These are phyloP conservation scores for Potentilla sterilis DNA, from an alignment of 306 rosid genomes.

Conservation along the genomic window DNA sequence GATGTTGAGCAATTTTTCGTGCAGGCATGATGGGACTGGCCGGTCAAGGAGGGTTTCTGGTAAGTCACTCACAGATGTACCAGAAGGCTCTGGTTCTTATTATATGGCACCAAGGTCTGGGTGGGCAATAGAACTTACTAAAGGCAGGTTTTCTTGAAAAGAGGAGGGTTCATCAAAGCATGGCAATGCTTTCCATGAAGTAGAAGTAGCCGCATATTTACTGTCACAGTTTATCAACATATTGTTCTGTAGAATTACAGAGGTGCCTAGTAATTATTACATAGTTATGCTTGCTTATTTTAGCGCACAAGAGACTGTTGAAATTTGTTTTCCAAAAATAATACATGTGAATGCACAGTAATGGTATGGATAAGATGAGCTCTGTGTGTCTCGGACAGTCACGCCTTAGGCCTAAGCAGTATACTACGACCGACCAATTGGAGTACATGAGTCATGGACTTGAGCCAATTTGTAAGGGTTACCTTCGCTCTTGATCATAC, in stretches of 20 bases:
- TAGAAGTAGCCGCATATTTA: not conserved
- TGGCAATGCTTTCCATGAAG: not conserved
- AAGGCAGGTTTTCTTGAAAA: not conserved
- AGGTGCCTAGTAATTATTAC: not conserved
- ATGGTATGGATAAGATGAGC: not conserved
- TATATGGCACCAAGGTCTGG: not conserved
- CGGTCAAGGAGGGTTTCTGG: not conserved
- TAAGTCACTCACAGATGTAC: not conserved
- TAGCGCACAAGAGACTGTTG: not conserved
- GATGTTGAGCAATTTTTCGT: conserved; percentile 12
- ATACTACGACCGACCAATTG: no score
- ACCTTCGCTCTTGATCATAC: no score
- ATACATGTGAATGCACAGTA: not conserved
- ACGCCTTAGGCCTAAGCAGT: no score
- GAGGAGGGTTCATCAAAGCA: not conserved
- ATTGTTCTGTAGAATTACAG: not conserved
- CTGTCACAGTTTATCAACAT: not conserved
- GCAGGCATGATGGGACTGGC: conserved; percentile 2
- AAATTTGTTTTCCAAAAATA: not conserved
- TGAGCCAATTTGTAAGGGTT: no score
- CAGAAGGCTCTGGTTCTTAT: not conserved
- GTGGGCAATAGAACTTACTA: not conserved
- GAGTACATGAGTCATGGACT: no score
- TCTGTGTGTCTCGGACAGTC: no score
- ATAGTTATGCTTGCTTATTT: not conserved